A percentile compares a stretch with the other conserved stretches of the same genome.
Conservation (phyloP, 441 rosid species). For the Corymbia calophylla region DNA sequence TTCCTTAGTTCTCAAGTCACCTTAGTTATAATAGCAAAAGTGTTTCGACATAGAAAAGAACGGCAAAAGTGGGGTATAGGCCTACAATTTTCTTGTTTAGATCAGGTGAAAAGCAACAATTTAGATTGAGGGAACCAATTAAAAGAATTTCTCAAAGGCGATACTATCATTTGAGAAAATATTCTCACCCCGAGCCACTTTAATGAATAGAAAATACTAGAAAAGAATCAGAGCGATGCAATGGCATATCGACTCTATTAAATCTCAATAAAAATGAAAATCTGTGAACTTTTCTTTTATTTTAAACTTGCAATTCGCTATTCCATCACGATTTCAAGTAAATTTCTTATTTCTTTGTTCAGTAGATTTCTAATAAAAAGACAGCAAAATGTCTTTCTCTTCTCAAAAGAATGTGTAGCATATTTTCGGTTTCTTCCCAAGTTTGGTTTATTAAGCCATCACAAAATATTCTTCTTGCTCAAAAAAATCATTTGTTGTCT, state of each 20-base stretch:
- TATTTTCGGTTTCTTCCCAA: not conserved
- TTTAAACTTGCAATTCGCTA: not conserved
- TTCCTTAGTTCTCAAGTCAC: not conserved
- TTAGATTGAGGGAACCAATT: not conserved
- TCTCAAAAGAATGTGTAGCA: not conserved
- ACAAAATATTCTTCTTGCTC: not conserved
- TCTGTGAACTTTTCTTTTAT: not conserved
- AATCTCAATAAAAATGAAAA: not conserved
- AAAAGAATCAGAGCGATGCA: fast-evolving
- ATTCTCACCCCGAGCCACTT: not conserved
- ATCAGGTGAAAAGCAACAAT: not conserved
- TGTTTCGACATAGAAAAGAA: not conserved
- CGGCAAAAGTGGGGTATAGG: not conserved
- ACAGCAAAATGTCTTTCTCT: not conserved
- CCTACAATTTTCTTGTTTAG: not conserved
- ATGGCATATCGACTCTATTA: not conserved
- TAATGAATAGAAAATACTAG: not conserved
- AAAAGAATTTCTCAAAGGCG: fast-evolving
- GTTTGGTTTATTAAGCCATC: not conserved
- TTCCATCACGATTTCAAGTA: not conserved
- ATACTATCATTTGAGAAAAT: not conserved
- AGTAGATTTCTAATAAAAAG: not conserved
- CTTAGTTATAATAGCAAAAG: not conserved
- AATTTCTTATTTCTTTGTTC: not conserved
- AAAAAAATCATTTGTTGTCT: not conserved